phyloP scores from a whole-genome alignment of 371 early-diverging fungal species.

The Basidiobolus meristosporus region DNA sequence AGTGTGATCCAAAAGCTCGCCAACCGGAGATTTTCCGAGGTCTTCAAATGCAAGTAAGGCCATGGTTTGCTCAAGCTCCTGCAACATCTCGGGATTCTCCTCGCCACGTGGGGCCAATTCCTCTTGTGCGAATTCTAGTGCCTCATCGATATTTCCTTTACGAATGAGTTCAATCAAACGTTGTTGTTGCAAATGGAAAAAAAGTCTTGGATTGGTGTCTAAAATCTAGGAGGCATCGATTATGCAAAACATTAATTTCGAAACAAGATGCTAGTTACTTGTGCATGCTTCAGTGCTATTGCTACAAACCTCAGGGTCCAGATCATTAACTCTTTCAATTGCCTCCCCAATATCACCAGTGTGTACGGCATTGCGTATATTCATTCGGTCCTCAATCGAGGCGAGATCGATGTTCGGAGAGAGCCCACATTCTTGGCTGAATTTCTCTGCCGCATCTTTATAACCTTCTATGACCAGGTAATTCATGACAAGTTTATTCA shows the following conservation, averaged over 20 bases:
- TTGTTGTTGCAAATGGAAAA: slow-evolving; percentile 91
- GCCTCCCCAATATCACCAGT: slow-evolving; percentile 80
- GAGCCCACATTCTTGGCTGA: slow-evolving; percentile 67
- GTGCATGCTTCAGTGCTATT: no score
- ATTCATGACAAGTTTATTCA: slow-evolving; percentile 94
- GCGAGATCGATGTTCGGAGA: slow-evolving; percentile 58
- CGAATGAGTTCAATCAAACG: slow-evolving; percentile 86
- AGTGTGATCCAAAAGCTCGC: slow-evolving; percentile 59
- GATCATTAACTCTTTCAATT: slow-evolving; percentile 84
- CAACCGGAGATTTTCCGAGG: slow-evolving; percentile 40
- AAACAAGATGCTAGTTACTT: no score
- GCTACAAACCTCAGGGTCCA: slow-evolving; percentile 75
- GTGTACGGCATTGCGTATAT: slow-evolving; percentile 80
- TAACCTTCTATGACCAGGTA: slow-evolving; percentile 96
- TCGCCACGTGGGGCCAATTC: slow-evolving; percentile 92
- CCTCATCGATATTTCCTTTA: slow-evolving; percentile 52
- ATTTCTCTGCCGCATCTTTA: slow-evolving; percentile 93
- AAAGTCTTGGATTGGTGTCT: slow-evolving; percentile 85
- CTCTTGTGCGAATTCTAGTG: slow-evolving; percentile 88
- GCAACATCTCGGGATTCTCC: slow-evolving; percentile 82
- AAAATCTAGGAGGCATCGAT: slow-evolving; percentile 36
- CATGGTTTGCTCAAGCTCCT: slow-evolving; percentile 90
- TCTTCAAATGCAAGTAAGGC: slow-evolving; percentile 82
- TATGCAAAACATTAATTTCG: no score
- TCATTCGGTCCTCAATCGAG: slow-evolving; percentile 87